These are phyloP conservation scores for Colletotrichum scovillei DNA, from an alignment of 2,329 filamentous ascomycete species.

Conservation along the genomic window DNA sequence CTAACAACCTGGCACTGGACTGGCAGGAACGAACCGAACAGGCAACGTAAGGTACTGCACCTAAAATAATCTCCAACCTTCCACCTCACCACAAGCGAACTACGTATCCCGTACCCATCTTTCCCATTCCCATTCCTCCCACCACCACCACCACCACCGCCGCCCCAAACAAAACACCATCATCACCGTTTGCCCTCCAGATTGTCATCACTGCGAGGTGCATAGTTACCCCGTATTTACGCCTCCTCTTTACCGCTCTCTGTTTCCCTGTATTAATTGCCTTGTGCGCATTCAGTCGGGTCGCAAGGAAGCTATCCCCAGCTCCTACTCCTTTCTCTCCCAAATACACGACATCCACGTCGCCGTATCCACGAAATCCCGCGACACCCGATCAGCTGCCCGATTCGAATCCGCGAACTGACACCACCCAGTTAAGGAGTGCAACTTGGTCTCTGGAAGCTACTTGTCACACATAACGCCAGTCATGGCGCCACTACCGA, in stretches of 20 bases:
- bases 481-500: conserved; percentile 78
- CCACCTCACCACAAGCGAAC: conserved; percentile 25
- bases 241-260: conserved; percentile 25
- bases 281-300: conserved; percentile 34
- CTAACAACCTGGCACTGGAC: neutral
- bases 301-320: conserved; percentile 35
- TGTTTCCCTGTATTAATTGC: conserved; percentile 38
- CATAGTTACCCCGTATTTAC: conserved; percentile 26
- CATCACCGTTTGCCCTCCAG: conserved; percentile 37
- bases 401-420: conserved; percentile 11
- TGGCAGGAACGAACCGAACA: neutral
- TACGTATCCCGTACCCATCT: conserved; percentile 37
- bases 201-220: conserved; percentile 38
- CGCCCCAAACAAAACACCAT: conserved; percentile 33
- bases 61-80: conserved; percentile 23
- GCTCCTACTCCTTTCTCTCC: conserved; percentile 32
- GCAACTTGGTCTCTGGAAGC: conserved; percentile 25
- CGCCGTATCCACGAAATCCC: conserved; percentile 26
- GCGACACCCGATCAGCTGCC: conserved; percentile 18
- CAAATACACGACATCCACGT: conserved; percentile 25
- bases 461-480: conserved; percentile 34
- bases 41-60: conserved; percentile 1
- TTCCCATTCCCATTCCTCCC: conserved; percentile 34
- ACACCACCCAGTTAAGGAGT: conserved; percentile 20
- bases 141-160: conserved; percentile 16